Conservation (phyloP, 306 rosid species). For the Abrus pulchellus region DNA sequence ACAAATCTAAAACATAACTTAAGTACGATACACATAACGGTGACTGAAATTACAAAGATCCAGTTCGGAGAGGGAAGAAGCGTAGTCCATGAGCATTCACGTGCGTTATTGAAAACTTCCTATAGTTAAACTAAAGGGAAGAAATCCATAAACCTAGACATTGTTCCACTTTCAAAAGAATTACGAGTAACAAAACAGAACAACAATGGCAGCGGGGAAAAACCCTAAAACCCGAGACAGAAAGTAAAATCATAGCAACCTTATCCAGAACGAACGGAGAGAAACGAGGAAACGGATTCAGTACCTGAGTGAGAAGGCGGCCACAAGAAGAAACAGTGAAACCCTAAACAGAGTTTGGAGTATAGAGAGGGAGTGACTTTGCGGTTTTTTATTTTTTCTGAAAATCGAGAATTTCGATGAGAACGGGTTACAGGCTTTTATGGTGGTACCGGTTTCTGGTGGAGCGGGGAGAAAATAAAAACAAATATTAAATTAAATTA, state of each 20-base stretch:
- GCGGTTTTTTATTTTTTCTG: neutral
- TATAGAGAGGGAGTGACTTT: neutral
- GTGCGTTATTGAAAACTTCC: neutral
- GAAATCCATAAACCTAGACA: slow-evolving; percentile 24
- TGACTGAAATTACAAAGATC: slow-evolving; percentile 24
- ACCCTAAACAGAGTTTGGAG: slow-evolving; percentile 44
- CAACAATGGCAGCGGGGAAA: neutral
- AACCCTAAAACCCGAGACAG: slow-evolving; percentile 21
- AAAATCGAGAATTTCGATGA: slow-evolving; percentile 18
- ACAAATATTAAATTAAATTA: slow-evolving; percentile 27
- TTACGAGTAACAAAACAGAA: neutral
- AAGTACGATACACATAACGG: neutral
- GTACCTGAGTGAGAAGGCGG: slow-evolving; percentile 45
- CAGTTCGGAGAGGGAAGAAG: neutral
- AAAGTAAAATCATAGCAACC: neutral
- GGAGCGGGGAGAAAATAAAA: slow-evolving; percentile 38
- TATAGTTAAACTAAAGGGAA: neutral
- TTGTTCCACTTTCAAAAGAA: neutral
- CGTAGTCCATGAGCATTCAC: neutral
- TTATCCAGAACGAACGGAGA: slow-evolving; percentile 22
- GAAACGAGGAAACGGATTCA: neutral
- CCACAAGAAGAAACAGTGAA: slow-evolving; percentile 17
- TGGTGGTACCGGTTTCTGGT: neutral
- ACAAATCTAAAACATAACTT: neutral
- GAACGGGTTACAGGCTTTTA: slow-evolving; percentile 35